These are phyloP conservation scores for Puya raimondii DNA, from an alignment of 176 grass and related monocot genomes.

Conservation along the genomic window DNA sequence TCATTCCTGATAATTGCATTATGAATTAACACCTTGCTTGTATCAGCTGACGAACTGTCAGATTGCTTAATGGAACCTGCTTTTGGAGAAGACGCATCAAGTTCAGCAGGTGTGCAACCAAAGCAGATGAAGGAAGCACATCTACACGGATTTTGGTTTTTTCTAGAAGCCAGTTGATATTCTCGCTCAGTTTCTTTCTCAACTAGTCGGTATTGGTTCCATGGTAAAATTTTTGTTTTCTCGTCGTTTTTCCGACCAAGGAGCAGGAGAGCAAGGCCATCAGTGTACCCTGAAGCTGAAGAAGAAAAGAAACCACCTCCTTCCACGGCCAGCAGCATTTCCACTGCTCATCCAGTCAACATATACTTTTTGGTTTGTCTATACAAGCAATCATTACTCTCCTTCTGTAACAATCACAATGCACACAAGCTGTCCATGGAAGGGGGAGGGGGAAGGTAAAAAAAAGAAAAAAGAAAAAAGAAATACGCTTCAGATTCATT, in stretches of 20 bases:
- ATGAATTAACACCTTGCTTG: conserved; percentile 23
- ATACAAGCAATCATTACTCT: not conserved
- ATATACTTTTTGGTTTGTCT: conserved; percentile 19
- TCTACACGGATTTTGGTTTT: conserved; percentile 42
- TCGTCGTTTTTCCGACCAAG: conserved; percentile 76
- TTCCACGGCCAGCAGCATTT: conserved; percentile 98
- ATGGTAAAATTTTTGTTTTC: conserved; percentile 57
- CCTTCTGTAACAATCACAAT: not conserved
- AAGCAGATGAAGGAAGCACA: conserved; percentile 81
- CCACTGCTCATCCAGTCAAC: conserved; percentile 58
- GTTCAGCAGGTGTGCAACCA: conserved; percentile 33
- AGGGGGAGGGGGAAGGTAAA: not conserved
- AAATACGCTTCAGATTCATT: not conserved
- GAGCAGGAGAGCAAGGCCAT: conserved; percentile 82
- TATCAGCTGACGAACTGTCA: conserved; percentile 24
- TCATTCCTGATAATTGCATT: conserved; percentile 24
- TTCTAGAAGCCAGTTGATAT: conserved; percentile 44
- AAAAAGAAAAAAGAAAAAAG: not conserved
- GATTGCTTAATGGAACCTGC: conserved; percentile 14
- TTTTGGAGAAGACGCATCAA: conserved; percentile 50
- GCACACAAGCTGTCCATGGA: not conserved
- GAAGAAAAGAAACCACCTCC: conserved; percentile 97
- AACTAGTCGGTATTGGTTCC: conserved; percentile 70
- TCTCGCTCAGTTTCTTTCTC: conserved; percentile 37
- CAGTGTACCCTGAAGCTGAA: conserved; percentile 91